Evolutionary conservation across 305 asterid species (phyloP).

Genomic region (Vinca major): DNA sequence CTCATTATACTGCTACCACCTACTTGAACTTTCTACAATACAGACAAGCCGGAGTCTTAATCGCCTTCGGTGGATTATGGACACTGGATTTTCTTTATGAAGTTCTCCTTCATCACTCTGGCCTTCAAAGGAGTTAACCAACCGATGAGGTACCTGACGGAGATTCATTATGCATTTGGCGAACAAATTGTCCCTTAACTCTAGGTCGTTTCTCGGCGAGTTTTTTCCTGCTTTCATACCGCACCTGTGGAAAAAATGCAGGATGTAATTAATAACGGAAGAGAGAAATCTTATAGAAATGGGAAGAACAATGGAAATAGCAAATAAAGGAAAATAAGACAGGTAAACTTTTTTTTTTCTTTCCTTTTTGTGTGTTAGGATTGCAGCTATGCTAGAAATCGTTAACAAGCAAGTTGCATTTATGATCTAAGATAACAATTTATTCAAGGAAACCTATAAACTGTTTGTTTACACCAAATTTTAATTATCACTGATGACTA

Average conservation of each 20-base stretch:
- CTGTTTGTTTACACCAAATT: background rate
- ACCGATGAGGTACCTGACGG: conserved; percentile 37
- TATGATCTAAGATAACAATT: background rate
- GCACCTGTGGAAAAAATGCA: conserved; percentile 41
- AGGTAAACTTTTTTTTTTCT: background rate
- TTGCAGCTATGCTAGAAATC: background rate
- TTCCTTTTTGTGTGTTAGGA: background rate
- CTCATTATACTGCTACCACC: conserved; percentile 1
- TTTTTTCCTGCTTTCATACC: conserved; percentile 85
- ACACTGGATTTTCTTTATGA: conserved; percentile 17
- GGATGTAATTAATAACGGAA: background rate
- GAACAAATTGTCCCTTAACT: conserved; percentile 93
- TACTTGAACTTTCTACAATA: background rate
- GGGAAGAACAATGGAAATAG: background rate
- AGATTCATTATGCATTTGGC: conserved; percentile 43
- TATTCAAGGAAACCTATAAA: no score
- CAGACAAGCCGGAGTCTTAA: background rate
- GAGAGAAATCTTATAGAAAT: background rate
- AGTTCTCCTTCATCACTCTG: conserved; percentile 1
- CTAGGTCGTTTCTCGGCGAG: conserved; percentile 92
- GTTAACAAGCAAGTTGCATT: background rate
- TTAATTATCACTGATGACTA: background rate
- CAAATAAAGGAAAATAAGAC: background rate
- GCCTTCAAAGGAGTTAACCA: conserved; percentile 17
- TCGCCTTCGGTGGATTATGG: conserved; percentile 4